A percentile compares a stretch with the other conserved stretches of the same genome.
phyloP scores from a whole-genome alignment of 2,329 filamentous ascomycete genomes.

The Rasamsonia emersonii region DNA sequence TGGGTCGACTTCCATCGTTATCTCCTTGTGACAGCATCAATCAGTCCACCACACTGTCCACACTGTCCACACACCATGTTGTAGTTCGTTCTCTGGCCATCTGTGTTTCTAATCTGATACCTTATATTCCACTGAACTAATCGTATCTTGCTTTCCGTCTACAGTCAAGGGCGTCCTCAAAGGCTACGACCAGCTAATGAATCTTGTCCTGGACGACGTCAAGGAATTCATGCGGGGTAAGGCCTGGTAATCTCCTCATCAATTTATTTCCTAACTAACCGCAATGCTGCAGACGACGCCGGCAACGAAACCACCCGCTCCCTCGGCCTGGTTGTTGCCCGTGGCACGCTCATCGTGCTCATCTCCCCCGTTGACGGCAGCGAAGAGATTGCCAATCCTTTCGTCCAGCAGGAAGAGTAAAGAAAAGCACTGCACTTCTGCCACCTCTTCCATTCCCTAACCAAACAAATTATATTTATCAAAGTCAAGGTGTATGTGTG shows the following conservation, averaged over 20 bases:
- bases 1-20: too few species aligned
- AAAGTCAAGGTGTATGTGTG: too few species aligned
- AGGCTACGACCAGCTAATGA: conserved; percentile 96
- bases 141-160: too few species aligned
- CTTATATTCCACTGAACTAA: too few species aligned
- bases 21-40: too few species aligned
- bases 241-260: too few species aligned
- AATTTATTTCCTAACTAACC: conserved; percentile 12
- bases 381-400: conserved; percentile 93
- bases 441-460: too few species aligned
- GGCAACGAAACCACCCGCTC: conserved; percentile 76
- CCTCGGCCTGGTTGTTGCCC: conserved; percentile 78
- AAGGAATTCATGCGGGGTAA: conserved; percentile 84
- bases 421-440: too few species aligned
- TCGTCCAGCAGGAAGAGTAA: conserved; percentile 64
- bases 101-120: neutral
- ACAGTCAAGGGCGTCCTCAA: conserved; percentile 82
- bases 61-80: too few species aligned
- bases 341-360: conserved; percentile 84
- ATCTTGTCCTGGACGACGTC: conserved; percentile 89
- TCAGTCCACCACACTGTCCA: too few species aligned
- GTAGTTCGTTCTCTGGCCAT: neutral
- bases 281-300: conserved; percentile 63
- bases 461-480: too few species aligned
- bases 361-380: conserved; percentile 91